Base-by-base conservation (phyloP, 768 basidiomycete genomes). In the Serendipita sp. region DNA sequence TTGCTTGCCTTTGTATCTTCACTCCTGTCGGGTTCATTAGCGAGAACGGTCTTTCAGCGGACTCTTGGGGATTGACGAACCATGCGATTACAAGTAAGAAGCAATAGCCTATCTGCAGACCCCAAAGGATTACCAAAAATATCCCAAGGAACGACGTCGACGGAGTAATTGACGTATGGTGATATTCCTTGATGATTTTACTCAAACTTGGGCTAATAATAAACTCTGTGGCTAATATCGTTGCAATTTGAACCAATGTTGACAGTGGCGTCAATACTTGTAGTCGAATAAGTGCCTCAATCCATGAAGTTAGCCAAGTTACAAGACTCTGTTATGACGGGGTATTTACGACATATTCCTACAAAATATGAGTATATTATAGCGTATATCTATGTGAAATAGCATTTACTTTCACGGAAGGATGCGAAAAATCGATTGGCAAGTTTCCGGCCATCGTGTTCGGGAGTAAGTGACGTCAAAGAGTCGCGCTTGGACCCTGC, bases 201-300 rank as follows among this genome's bases (percentile, higher is more conserved):
- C 83, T 72, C 10, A 89, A 78, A 28, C 82, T 83, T 0, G 91
- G 91, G 18, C 76, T 80, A 34, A 86, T 78, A 18, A 91, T 76
- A 7, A 83, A 67, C 0, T 85, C 72, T 71, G 91, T 94, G 3
- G 90, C 80, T 41, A 87, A 70, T 56, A 86, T 77, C 1, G 83
- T 78, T 0, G 85, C 86, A 47, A 94, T 83, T 70, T 88, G 88
- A 65, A 93, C 82, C 68, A 92, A 79, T 7, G 95, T 78, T 1
- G 88, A 87, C 0, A 95, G 77, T 0, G 92, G 92, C 0, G 91
- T 91, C 52, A 93, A 75, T 23, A 95, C 89, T 72, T 96, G 92
- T 3, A 96, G 80, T 54, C 88, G 81, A 38, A 77, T 74, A 38
- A 76, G 44, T 38, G 58, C 36, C 44, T 44, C 30, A 18, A 51